Base-by-base conservation (phyloP, 768 basidiomycete genomes). In the Myochromella boudieri region DNA sequence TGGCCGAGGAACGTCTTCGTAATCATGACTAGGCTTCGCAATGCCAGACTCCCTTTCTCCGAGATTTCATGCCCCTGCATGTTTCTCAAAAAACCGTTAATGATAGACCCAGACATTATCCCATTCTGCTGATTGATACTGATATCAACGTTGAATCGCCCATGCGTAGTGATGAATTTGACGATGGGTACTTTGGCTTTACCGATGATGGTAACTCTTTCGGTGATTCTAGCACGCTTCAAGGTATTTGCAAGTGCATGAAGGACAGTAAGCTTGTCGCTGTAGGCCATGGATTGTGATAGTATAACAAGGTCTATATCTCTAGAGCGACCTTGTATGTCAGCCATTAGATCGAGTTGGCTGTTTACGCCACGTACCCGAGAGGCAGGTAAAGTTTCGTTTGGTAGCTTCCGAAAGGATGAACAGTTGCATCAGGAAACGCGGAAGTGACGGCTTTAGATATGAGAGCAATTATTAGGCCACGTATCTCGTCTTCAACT, bases 171-270 rank as follows among this genome's bases (percentile, higher is more conserved):
- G 45, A 88, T 70, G 62, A 98, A 97, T 69, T 99, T 99, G 66
- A 99, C 78, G 63, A 99, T 97, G 24, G 97, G 97, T 6, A 98
- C 95, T 68, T 85, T 90, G 43, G 97, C 95, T 72, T 85, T 92
- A 22, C 86, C 84, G 54, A 99, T 93, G 64, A 97, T 84, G 22
- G 86, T 85, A 29, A 97, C 88, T 34, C 83, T 73, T 3, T 66
- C 61, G 1, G 94, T 91, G 49, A 98, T 84, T 7, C 80, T 72
- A 1, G 82, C 76, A 26, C 78, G 80, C 59, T 87, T 85, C 48
- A 99, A 70, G 26, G 85, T 77, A 59, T 81, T 81, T 8, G 93
- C 91, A 26, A 99, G 77, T 3, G 82, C 77, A 41, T 85, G 81
- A 6, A 98, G 76, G 24, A 89, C 85, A 40, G 72, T 71, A 44